Evolutionary conservation across 257 asterid species (phyloP).

Genomic region (Leonotis leonurus): DNA sequence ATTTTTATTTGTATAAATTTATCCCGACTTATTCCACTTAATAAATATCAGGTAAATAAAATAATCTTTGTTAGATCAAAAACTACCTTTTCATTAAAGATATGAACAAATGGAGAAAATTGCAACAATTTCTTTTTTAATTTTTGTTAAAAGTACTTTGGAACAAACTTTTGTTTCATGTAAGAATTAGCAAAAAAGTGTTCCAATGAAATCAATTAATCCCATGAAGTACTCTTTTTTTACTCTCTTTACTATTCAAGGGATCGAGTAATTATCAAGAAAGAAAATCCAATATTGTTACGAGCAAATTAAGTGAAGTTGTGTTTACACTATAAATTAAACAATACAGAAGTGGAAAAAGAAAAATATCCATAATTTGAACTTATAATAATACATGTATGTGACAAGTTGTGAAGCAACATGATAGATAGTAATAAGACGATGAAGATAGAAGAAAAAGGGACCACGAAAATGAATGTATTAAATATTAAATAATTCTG

Average conservation of each 20-base stretch:
- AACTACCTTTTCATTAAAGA: background rate
- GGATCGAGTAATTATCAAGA: background rate
- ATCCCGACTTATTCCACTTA: too few species aligned
- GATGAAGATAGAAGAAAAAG: slow-evolving; percentile 13
- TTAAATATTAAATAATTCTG: too few species aligned
- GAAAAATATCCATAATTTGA: background rate
- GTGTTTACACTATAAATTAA: background rate
- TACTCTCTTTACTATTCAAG: background rate
- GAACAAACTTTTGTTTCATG: background rate
- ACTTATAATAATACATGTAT: background rate
- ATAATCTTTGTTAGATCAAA: too few species aligned
- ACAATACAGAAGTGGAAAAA: background rate
- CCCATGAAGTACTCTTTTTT: background rate
- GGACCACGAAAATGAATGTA: slow-evolving; percentile 43
- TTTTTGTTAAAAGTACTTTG: background rate
- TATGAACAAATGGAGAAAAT: background rate
- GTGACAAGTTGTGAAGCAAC: background rate
- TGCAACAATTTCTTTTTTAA: background rate
- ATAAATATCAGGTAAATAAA: too few species aligned
- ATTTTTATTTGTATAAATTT: too few species aligned
- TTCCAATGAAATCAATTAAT: background rate
- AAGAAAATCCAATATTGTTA: background rate
- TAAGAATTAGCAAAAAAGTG: background rate
- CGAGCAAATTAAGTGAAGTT: background rate
- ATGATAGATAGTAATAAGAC: slow-evolving; percentile 8